Conservation (phyloP, 495 filamentous ascomycete genomes). For the Neurospora sp. region DNA sequence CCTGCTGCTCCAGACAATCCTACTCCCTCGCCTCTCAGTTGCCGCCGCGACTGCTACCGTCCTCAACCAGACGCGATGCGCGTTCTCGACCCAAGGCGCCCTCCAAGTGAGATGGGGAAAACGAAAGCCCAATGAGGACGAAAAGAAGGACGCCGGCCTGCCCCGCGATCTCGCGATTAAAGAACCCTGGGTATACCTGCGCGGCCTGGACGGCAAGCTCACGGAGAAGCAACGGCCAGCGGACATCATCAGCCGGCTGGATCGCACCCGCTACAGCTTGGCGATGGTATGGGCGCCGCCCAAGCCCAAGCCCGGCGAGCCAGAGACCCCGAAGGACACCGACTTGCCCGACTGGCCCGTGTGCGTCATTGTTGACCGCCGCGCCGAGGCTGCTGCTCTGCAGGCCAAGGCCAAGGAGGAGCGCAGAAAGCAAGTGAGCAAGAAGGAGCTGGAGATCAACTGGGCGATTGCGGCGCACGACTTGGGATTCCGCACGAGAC, state of each 20-base stretch:
- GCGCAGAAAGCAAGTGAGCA: conserved; percentile 13
- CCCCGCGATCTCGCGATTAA: not conserved
- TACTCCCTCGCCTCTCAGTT: conserved; percentile 7
- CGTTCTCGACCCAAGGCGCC: not conserved
- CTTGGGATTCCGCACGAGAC: conserved; percentile 47
- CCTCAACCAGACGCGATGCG: not conserved
- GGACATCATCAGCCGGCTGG: conserved; percentile 37
- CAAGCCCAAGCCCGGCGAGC: not conserved
- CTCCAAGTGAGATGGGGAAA: not conserved
- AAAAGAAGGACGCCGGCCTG: not conserved
- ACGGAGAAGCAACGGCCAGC: conserved; percentile 30
- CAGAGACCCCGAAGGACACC: not conserved
- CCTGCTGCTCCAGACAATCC: conserved; percentile 6
- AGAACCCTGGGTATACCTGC: conserved; percentile 28
- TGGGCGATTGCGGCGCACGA: conserved; percentile 71
- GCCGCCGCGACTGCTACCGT: not conserved
- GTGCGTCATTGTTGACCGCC: conserved; percentile 52
- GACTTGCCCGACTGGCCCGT: conserved; percentile 32
- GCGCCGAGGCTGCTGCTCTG: conserved; percentile 12
- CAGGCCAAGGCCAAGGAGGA: conserved; percentile 16
- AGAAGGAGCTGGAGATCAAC: conserved; percentile 72
- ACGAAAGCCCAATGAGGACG: not conserved
- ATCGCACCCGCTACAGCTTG: conserved; percentile 43
- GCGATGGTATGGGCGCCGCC: conserved; percentile 41
- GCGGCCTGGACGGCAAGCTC: conserved; percentile 39